Evolutionary conservation across 495 filamentous ascomycete species (phyloP).

Genomic region (Pseudotulostoma volvatum): DNA sequence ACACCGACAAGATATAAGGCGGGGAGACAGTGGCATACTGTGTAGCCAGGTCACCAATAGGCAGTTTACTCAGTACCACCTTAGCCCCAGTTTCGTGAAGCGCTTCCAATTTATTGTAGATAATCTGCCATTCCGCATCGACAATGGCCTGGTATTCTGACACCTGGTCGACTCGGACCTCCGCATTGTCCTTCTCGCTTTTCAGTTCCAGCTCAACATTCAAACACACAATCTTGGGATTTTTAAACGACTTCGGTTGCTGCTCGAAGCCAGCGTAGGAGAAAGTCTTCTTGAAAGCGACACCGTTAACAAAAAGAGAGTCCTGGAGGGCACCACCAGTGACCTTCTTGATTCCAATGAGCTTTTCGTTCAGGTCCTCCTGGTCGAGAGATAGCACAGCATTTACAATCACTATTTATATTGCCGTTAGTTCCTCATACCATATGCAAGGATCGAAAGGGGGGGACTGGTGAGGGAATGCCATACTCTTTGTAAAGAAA

Average conservation of each 20-base stretch:
- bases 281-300: constrained; percentile 99
- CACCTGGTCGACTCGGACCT: constrained; percentile 94
- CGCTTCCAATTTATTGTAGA: constrained; percentile 96
- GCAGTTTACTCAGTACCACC: constrained; percentile 91
- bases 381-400: constrained; percentile 95
- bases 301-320: constrained; percentile 92
- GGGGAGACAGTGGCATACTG: constrained; percentile 38
- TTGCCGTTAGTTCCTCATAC: too few species aligned
- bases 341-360: constrained; percentile 96
- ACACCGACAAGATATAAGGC: background rate
- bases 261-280: constrained; percentile 98
- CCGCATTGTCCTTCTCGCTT: constrained; percentile 97
- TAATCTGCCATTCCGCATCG: constrained; percentile 98
- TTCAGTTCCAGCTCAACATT: constrained; percentile 97
- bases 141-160: constrained; percentile 99
- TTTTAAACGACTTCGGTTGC: constrained; percentile 85
- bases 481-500: constrained; percentile 89
- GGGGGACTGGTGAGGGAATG: constrained; percentile 1
- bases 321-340: constrained; percentile 93
- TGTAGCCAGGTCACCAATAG: constrained; percentile 92
- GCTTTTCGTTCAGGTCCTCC: constrained; percentile 90
- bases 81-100: constrained; percentile 84
- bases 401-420: constrained; percentile 94
- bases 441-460: background rate
- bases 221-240: constrained; percentile 89